These are phyloP conservation scores for Haematococcus sp. DNA, from an alignment of 139 green algal genomes.

Conservation along the genomic window DNA sequence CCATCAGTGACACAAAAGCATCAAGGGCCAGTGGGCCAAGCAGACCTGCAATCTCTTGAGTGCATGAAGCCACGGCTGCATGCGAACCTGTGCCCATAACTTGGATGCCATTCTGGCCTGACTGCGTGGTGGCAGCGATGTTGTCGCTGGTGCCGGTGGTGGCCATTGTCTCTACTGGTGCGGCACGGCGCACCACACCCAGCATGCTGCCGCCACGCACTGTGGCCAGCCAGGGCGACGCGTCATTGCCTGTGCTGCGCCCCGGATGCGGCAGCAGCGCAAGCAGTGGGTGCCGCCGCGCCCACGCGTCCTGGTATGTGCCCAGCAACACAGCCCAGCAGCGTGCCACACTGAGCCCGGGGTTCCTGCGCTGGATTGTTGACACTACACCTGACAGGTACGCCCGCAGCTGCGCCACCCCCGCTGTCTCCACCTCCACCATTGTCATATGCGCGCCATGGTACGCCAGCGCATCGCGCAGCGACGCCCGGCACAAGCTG, in stretches of 20 bases:
- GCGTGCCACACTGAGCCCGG: background rate
- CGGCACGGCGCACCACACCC: slow-evolving; percentile 24
- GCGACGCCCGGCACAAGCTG: slow-evolving; percentile 28
- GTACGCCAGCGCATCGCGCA: slow-evolving; percentile 39
- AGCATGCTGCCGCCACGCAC: slow-evolving; percentile 35
- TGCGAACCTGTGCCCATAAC: too few species aligned
- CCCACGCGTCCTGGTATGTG: slow-evolving; percentile 36
- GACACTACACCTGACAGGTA: slow-evolving; percentile 22
- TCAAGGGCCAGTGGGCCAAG: slow-evolving; percentile 34
- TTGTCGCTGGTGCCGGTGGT: background rate
- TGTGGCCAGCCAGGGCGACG: slow-evolving; percentile 11
- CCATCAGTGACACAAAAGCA: slow-evolving; percentile 31
- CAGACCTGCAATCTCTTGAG: slow-evolving; percentile 7
- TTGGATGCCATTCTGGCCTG: too few species aligned
- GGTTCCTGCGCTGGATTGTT: slow-evolving; percentile 24
- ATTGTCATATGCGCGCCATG: slow-evolving; percentile 27
- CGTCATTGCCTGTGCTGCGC: background rate
- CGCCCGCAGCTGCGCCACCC: slow-evolving; percentile 12
- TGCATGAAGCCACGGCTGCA: too few species aligned
- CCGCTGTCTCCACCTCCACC: slow-evolving; percentile 18
- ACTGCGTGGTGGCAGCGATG: too few species aligned
- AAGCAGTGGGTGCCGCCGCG: slow-evolving; percentile 25
- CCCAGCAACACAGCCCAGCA: slow-evolving; percentile 22
- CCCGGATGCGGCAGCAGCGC: background rate
- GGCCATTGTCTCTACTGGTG: slow-evolving; percentile 29